Evolutionary conservation across 1,284 basidiomycete species (phyloP).

Genomic region (Moesziomyces sp.): DNA sequence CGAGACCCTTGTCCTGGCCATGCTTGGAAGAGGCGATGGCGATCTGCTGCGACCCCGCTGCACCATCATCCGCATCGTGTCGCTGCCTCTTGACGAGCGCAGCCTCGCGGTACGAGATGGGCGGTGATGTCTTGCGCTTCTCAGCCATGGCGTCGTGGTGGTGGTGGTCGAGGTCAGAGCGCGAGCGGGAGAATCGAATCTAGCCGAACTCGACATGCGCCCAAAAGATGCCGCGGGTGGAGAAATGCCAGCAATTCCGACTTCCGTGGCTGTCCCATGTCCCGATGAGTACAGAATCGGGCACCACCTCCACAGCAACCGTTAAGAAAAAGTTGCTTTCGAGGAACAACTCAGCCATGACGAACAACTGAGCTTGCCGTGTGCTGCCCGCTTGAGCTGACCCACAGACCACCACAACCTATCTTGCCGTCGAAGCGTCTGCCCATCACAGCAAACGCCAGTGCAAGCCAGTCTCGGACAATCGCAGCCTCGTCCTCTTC

Average conservation of each 20-base stretch:
- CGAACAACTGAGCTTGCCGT: too few relatives aligned
- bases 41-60: conserved; percentile 30
- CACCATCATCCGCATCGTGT: conserved; percentile 44
- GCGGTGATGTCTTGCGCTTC: conserved; percentile 60
- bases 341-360: too few relatives aligned
- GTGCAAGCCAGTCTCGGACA: background rate
- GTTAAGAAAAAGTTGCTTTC: background rate
- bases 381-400: too few relatives aligned
- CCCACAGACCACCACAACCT: conserved; percentile 3
- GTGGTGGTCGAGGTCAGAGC: background rate
- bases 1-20: conserved; percentile 53
- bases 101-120: conserved; percentile 35
- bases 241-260: background rate
- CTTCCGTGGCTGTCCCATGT: background rate
- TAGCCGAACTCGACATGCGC: background rate
- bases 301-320: background rate
- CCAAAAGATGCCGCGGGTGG: background rate
- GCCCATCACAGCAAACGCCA: background rate
- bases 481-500: background rate
- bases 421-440: conserved; percentile 7
- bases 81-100: conserved; percentile 58
- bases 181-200: background rate
- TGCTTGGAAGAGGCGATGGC: conserved; percentile 53
- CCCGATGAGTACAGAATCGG: background rate
- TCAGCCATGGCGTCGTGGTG: conserved; percentile 49